A percentile compares a stretch with the other conserved stretches of the same genome.
These are phyloP conservation scores for Nitzschia putrida DNA, from an alignment of 108 stramenopile species.

Conservation along the genomic window DNA sequence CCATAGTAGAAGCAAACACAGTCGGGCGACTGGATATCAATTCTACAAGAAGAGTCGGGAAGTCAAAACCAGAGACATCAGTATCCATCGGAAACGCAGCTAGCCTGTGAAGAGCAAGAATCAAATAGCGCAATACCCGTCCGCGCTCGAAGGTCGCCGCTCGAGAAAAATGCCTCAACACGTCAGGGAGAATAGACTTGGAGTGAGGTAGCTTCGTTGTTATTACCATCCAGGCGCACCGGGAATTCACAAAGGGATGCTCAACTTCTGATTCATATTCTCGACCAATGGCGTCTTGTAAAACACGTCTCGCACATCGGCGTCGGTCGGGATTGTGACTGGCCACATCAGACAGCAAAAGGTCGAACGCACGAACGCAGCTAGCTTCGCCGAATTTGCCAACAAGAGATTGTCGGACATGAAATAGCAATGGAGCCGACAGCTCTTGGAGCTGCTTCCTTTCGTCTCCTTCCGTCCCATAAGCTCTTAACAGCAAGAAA, in stretches of 20 bases:
- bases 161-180: conserved; percentile 43
- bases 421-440: conserved; percentile 58
- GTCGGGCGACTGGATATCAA: conserved; percentile 64
- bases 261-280: conserved; percentile 3
- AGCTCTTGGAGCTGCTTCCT: conserved; percentile 55
- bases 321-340: conserved; percentile 63
- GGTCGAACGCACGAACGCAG: conserved; percentile 56
- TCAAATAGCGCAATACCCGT: conserved; percentile 43
- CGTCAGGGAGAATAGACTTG: conserved; percentile 39
- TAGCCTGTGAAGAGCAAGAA: conserved; percentile 48
- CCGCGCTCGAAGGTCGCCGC: conserved; percentile 70
- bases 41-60: conserved; percentile 46
- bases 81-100: conserved; percentile 39
- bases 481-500: conserved; percentile 67
- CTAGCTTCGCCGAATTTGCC: conserved; percentile 61
- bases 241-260: conserved; percentile 19
- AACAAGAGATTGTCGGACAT: conserved; percentile 64
- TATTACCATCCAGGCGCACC: conserved; percentile 50
- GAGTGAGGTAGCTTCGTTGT: conserved; percentile 41
- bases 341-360: conserved; percentile 65
- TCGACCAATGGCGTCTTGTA: conserved; percentile 57
- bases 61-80: conserved; percentile 35
- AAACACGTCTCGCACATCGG: conserved; percentile 67
- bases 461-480: conserved; percentile 66
- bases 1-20: conserved; percentile 60